These are phyloP conservation scores for Botrytis fabae DNA, from an alignment of 2,329 filamentous ascomycete genomes.

Conservation along the genomic window DNA sequence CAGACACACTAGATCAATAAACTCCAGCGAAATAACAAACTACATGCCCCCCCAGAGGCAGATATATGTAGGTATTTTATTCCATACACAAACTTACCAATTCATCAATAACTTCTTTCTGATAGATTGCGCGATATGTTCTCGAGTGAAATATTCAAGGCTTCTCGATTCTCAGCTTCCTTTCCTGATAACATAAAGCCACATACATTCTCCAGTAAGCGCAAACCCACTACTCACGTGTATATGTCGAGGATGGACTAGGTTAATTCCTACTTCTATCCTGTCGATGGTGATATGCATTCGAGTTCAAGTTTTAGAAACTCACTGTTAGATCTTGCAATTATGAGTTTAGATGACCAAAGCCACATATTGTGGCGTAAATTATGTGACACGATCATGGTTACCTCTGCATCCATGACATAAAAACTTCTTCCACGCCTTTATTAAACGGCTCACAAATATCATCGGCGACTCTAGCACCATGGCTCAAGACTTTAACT, in stretches of 20 bases:
- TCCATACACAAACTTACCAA: neutral
- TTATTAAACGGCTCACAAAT: neutral
- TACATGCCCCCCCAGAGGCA: neutral
- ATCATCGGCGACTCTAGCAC: neutral
- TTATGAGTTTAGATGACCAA: neutral
- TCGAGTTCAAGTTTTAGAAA: neutral
- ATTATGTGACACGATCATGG: neutral
- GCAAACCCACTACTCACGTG: neutral
- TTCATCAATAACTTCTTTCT: neutral
- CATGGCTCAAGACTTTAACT: neutral
- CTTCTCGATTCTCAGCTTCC: neutral
- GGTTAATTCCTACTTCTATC: neutral
- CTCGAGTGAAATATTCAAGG: neutral
- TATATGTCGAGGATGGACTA: neutral
- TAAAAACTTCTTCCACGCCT: neutral
- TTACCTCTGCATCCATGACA: neutral
- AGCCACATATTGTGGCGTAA: neutral
- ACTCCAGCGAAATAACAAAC: neutral
- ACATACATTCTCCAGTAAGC: neutral
- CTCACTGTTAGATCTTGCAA: neutral
- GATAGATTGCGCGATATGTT: neutral
- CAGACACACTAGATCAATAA: neutral
- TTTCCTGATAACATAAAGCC: neutral
- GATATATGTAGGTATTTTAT: neutral
- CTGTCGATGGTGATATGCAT: neutral